Evolutionary conservation across 441 rosid species (phyloP).

Genomic region (Populus tomentosa): DNA sequence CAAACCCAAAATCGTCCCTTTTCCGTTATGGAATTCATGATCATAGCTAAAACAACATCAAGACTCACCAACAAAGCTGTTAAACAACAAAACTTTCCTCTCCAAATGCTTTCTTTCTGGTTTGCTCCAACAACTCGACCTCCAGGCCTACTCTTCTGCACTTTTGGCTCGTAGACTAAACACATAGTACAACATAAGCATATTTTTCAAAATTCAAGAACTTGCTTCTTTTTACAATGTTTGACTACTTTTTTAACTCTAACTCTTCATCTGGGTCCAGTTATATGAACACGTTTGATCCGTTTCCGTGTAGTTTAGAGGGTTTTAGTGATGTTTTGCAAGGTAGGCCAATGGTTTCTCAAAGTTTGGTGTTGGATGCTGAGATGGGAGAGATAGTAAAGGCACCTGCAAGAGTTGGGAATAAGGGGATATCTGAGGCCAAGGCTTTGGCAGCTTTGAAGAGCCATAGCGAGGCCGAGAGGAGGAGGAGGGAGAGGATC

Average conservation of each 20-base stretch:
- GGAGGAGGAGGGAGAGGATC: conserved; percentile 76
- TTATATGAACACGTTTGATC: conserved; percentile 24
- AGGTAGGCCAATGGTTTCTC: conserved; percentile 29
- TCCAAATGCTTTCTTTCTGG: conserved; percentile 54
- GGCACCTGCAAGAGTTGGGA: conserved; percentile 35
- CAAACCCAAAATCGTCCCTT: conserved; percentile 11
- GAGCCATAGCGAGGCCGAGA: conserved; percentile 78
- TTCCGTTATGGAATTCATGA: conserved; percentile 44
- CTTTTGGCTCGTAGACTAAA: conserved; percentile 22
- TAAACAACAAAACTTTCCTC: conserved; percentile 40
- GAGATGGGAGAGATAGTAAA: conserved; percentile 54
- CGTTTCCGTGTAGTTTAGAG: conserved; percentile 24
- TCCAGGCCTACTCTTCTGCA: conserved; percentile 37
- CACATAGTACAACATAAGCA: not conserved
- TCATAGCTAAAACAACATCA: conserved; percentile 12
- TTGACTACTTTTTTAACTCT: conserved; percentile 26
- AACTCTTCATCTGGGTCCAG: conserved; percentile 29
- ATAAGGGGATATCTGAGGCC: conserved; percentile 42
- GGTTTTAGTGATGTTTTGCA: conserved; percentile 23
- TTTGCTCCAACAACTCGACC: conserved; percentile 61
- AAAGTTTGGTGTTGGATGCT: conserved; percentile 45
- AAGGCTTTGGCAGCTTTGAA: conserved; percentile 61
- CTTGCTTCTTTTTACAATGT: conserved; percentile 14
- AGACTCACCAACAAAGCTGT: conserved; percentile 26
- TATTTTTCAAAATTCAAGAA: not conserved